Percentiles rank a stretch among this genome's conserved stretches.
Conservation (phyloP, 148 eudicot species). For the Rhododendron ferrugineum region DNA sequence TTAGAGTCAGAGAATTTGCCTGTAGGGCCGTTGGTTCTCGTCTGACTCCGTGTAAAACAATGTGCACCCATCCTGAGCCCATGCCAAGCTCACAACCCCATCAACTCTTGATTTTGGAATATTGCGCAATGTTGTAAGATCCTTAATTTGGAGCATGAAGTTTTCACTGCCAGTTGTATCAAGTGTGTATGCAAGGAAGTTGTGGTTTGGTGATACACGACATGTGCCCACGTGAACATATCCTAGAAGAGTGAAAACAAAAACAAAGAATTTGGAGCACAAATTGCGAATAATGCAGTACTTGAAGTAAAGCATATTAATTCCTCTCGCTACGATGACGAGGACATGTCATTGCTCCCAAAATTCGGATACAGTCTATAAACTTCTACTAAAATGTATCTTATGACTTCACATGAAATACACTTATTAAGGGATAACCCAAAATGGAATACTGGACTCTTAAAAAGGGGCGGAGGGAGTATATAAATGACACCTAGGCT, state of each 20-base stretch:
- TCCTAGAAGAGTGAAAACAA: constrained; percentile 35
- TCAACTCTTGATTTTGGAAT: constrained; percentile 45
- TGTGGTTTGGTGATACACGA: constrained; percentile 92
- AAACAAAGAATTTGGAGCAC: not conserved
- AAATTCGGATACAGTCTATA: not conserved
- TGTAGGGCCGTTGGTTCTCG: constrained; percentile 84
- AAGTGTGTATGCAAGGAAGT: constrained; percentile 79
- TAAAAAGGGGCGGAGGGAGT: too few relatives aligned
- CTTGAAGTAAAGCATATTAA: not conserved
- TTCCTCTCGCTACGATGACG: not conserved
- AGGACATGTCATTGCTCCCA: not conserved
- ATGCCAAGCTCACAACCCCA: constrained; percentile 84
- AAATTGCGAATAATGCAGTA: not conserved
- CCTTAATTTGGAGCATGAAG: constrained; percentile 78
- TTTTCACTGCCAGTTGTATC: constrained; percentile 72
- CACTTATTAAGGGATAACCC: too few relatives aligned
- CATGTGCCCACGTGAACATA: constrained; percentile 96
- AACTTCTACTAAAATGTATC: not conserved
- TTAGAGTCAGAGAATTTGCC: constrained; percentile 31
- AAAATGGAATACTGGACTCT: too few relatives aligned
- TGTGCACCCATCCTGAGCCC: constrained; percentile 70
- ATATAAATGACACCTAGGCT: not conserved
- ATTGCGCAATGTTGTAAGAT: constrained; percentile 43
- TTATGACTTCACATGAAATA: not conserved
- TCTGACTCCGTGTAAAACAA: constrained; percentile 76